Evolutionary conservation across 2,329 filamentous ascomycete species (phyloP).

Genomic region (Penicillium sp.): DNA sequence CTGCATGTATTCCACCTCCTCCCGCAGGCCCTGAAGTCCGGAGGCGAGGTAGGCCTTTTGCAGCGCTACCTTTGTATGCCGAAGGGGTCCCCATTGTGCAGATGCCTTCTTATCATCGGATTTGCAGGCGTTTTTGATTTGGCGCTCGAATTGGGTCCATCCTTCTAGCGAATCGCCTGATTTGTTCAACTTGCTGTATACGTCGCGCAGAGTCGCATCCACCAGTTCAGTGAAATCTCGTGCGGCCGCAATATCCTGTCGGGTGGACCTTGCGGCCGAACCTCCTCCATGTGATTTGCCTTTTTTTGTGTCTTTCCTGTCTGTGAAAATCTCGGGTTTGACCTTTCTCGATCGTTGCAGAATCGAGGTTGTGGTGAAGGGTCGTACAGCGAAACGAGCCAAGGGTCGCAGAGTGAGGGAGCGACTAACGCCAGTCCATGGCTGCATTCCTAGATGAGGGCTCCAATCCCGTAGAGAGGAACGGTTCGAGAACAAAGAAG

Average conservation of each 20-base stretch:
- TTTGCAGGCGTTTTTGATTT: constrained; percentile 31
- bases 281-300: background rate
- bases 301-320: constrained; percentile 14
- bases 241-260: constrained; percentile 17
- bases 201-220: constrained; percentile 25
- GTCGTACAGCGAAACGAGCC: constrained; percentile 27
- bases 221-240: constrained; percentile 31
- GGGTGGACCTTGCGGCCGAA: background rate
- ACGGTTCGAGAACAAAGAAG: background rate
- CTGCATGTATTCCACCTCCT: constrained; percentile 67
- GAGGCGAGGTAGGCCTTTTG: constrained; percentile 58
- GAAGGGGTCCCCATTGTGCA: constrained; percentile 21
- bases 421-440: constrained; percentile 36
- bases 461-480: constrained; percentile 2
- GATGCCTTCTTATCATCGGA: constrained; percentile 20
- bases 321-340: background rate
- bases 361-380: constrained; percentile 32
- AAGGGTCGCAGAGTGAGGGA: constrained; percentile 42
- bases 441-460: constrained; percentile 38
- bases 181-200: constrained; percentile 19
- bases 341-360: constrained; percentile 25
- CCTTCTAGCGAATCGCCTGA: constrained; percentile 17
- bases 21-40: constrained; percentile 52
- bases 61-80: constrained; percentile 40
- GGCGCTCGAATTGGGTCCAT: constrained; percentile 35